Base-by-base conservation (phyloP, 2,329 filamentous ascomycete genomes). In the Neocucurbitaria cava region DNA sequence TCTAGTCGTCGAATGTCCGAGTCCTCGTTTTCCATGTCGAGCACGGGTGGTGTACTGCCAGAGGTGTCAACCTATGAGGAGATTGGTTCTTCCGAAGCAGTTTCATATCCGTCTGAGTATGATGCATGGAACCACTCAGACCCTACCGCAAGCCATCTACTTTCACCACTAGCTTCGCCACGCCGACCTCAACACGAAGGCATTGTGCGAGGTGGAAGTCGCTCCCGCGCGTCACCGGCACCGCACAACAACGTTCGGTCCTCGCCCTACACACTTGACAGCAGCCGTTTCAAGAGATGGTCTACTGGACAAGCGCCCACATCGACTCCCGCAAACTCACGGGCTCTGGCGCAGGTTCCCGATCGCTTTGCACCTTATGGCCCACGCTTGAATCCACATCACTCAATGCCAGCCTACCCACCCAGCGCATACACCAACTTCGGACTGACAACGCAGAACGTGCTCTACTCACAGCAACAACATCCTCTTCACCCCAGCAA, bases 1-100 rank as follows among this genome's bases (percentile, higher is more conserved):
- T 82, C 84, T 58, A 80, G 82, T 42, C 82, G 88, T 54, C 83
- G 87, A 57, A 84, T 90, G 80, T 90, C 89, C 18, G 88, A 88
- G 43, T 90, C 89, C 2, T 90, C 89, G 1, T 89, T 90, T 68
- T 89, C 88, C 35, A 83, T 91, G 77, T 91, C 89, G 15, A 90
- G 77, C 58, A 77, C 72, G 23, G 75, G 87, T 18, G 64, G 64
- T 30, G 75, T 81, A 20, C 78, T 89, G 38, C 88, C 87, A 5
- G 88, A 91, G 64, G 85, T 90, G 72, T 82, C 87, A 45, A 86
- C 87, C 3, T 90, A 89, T 69, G 88, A 92, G 52, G 88, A 92
- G 60, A 85, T 89, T 68, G 87, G 88, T 15, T 79, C 87, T 21
- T 89, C 88, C 7, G 88, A 91, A 60, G 85, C 86, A 33, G 84